Evolutionary conservation across 1,284 basidiomycete genomes (phyloP).

Genomic region (Trichosporon sp.): DNA sequence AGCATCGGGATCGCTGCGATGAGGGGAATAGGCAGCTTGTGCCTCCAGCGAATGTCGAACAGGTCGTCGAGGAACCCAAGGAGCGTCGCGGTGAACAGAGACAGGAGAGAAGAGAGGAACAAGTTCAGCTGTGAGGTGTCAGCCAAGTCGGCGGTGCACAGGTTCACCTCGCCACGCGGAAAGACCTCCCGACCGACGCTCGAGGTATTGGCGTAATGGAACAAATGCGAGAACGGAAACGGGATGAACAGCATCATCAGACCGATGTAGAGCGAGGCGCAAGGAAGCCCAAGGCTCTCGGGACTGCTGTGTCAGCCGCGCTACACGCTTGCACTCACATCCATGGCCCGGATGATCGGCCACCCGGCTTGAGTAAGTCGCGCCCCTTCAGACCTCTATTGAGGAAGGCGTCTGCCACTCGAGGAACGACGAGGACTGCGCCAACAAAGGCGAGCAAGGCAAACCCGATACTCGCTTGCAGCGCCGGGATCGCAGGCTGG

Average conservation of each 20-base stretch:
- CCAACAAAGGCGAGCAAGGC: constrained; percentile 75
- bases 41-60: constrained; percentile 97
- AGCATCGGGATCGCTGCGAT: constrained; percentile 92
- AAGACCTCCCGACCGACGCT: constrained; percentile 62
- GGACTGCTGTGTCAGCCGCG: constrained; percentile 64
- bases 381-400: constrained; percentile 75
- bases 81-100: constrained; percentile 85
- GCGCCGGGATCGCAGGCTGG: constrained; percentile 50
- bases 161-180: constrained; percentile 78
- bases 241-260: constrained; percentile 84
- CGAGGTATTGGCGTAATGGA: constrained; percentile 45
- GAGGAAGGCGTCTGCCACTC: constrained; percentile 71
- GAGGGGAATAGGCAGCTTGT: constrained; percentile 95
- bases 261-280: constrained; percentile 85
- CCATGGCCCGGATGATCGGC: constrained; percentile 57
- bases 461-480: constrained; percentile 71
- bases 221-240: constrained; percentile 78
- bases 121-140: constrained; percentile 68
- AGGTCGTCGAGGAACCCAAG: constrained; percentile 96
- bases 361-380: constrained; percentile 72
- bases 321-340: constrained; percentile 63
- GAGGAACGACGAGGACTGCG: constrained; percentile 72
- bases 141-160: background rate
- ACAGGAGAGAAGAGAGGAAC: constrained; percentile 89
- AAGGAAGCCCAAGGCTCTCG: constrained; percentile 88